Percentiles rank a stretch among this genome's conserved stretches.
Evolutionary conservation across 805 yeast species (phyloP).

Genomic region (Candida nemodendra): DNA sequence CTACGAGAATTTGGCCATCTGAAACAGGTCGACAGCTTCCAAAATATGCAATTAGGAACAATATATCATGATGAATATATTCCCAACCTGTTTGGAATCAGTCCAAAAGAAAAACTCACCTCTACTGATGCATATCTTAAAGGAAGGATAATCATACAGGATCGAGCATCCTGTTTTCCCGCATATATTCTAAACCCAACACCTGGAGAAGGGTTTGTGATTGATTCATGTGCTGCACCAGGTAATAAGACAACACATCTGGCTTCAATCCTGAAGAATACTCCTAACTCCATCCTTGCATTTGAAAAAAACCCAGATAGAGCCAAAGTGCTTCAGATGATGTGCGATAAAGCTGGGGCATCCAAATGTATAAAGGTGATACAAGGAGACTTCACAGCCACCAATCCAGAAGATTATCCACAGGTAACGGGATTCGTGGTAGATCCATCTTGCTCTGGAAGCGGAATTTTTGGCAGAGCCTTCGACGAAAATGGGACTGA

Average conservation of each 20-base stretch:
- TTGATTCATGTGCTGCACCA: constrained; percentile 98
- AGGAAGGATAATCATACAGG: constrained; percentile 89
- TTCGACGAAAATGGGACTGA: constrained; percentile 56
- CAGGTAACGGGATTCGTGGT: constrained; percentile 79
- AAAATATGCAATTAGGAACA: constrained; percentile 46
- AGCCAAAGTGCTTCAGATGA: constrained; percentile 64
- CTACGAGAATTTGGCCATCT: constrained; percentile 43
- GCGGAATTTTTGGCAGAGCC: constrained; percentile 94
- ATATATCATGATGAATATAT: constrained; percentile 73
- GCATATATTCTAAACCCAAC: constrained; percentile 72
- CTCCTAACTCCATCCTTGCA: constrained; percentile 59
- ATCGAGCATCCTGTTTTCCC: constrained; percentile 96
- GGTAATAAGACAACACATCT: constrained; percentile 96
- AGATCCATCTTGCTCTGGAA: constrained; percentile 97
- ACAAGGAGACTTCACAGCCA: constrained; percentile 60
- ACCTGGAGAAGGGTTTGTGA: constrained; percentile 55
- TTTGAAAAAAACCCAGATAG: constrained; percentile 84
- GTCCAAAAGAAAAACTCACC: constrained; percentile 71
- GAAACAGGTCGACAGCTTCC: constrained; percentile 44
- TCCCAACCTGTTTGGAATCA: constrained; percentile 77
- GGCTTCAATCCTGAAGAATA: constrained; percentile 57
- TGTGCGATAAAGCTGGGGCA: constrained; percentile 80
- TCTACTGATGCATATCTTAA: constrained; percentile 62
- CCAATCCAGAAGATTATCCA: constrained; percentile 56
- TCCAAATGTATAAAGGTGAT: constrained; percentile 39